These are phyloP conservation scores for Tulasnella sp. DNA, from an alignment of 768 basidiomycete genomes.

Conservation along the genomic window DNA sequence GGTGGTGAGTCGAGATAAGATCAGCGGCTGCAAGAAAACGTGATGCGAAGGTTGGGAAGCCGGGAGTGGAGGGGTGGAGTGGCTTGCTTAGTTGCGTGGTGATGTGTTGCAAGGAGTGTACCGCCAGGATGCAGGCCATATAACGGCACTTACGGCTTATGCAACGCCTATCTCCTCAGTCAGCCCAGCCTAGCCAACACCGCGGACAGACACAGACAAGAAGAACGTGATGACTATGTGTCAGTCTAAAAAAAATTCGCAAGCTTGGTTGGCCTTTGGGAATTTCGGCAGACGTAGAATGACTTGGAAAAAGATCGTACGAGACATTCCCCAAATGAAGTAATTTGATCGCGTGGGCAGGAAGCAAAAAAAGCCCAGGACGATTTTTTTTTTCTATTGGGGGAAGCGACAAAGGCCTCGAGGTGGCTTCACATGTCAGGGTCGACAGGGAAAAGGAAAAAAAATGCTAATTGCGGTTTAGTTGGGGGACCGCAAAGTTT, in stretches of 20 bases:
- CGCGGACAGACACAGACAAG: background rate
- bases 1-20: too few species aligned
- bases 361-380: background rate
- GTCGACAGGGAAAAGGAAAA: background rate
- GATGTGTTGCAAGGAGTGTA: background rate
- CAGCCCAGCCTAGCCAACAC: background rate
- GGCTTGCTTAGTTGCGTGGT: too few species aligned
- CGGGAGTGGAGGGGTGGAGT: too few species aligned
- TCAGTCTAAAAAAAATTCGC: too few species aligned
- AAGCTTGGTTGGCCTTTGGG: background rate
- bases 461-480: background rate
- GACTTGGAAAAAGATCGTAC: background rate
- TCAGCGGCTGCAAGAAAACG: too few species aligned
- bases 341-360: background rate
- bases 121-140: background rate
- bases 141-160: background rate
- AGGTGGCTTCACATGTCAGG: conserved; percentile 9
- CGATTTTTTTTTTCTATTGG: background rate
- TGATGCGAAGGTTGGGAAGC: background rate
- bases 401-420: background rate
- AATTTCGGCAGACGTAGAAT: background rate
- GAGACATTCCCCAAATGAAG: background rate
- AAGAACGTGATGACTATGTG: too few species aligned
- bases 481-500: background rate
- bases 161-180: background rate